Base-by-base conservation (phyloP, 2,329 filamentous ascomycete genomes). In the Metarhizium rileyi region DNA sequence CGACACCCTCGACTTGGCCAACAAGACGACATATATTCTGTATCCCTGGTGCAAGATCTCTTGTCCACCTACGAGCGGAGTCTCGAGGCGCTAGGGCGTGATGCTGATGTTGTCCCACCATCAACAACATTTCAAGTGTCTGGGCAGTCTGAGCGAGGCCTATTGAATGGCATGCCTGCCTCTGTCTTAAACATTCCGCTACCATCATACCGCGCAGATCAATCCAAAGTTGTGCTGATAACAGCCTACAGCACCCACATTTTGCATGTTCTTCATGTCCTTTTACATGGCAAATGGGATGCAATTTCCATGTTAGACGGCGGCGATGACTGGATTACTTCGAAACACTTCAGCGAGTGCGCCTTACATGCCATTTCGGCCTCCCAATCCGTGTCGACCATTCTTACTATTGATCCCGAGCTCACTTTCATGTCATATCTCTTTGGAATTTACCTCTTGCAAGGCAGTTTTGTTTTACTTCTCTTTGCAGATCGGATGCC, bases 361-460 rank as follows among this genome's bases (percentile, higher is more conserved):
- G 72, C 71, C 4, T 66, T 67, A 1, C 72, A 75, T 52, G 70
- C 73, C 23, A 70, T 76, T 46, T 66, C 68, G 1, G 72, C 73
- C 0, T 71, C 70, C 2, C 66, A 73, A 41, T 69, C 69, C 2
- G 66, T 76, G 16, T 69, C 66, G 14, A 62, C 67, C 8, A 75
- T 77, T 47, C 60, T 77, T 6, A 61, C 64, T 2, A 62, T 69
- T n/a, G 74, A 77, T 53, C 71, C 70, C 3, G 72, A 76, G 52
- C 62, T 76, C 28, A 70, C 68, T 0, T 76, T 76, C 47, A 76
- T 76, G 70, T 72, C 74, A 1, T 76, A 75, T 54, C 61, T 76
- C 3, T 75, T 76, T 47, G 73, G 74, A 1, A 75, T 76, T 7
- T 78, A 77, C 49, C 62, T 77, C 0, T 62, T 76, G 4, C 73